These are phyloP conservation scores for Apiospora koreana DNA, from an alignment of 2,329 filamentous ascomycete species.

Conservation along the genomic window DNA sequence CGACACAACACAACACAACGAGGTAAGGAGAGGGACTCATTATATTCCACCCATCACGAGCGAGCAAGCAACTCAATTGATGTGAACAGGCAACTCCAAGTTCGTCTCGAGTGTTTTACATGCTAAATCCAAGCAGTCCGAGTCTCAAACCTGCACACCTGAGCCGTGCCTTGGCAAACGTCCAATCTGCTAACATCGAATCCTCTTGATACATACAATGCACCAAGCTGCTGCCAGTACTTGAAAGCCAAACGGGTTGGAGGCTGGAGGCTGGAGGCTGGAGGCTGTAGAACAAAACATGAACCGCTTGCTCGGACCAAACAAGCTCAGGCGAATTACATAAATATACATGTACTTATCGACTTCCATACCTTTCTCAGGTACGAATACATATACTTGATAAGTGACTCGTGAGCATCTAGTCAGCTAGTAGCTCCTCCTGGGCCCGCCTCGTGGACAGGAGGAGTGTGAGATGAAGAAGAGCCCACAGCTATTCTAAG, in stretches of 20 bases:
- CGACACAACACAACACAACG: not conserved
- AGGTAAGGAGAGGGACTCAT: not conserved
- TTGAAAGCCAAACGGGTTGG: not conserved
- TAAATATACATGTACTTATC: not conserved
- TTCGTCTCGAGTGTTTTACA: not conserved
- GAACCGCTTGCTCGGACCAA: not conserved
- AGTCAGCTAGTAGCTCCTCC: not conserved
- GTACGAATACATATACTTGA: no score
- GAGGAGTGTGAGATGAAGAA: not conserved
- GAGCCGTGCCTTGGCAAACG: not conserved
- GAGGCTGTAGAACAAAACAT: not conserved
- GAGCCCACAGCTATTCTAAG: not conserved
- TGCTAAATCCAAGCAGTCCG: not conserved
- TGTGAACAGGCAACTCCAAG: not conserved
- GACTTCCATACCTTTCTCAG: no score
- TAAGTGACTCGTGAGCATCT: not conserved
- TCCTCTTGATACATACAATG: no score
- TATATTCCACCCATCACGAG: not conserved
- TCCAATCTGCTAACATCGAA: not conserved
- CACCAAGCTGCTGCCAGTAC: not conserved
- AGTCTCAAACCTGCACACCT: not conserved
- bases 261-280: not conserved
- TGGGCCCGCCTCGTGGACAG: not conserved
- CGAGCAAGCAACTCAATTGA: no score
- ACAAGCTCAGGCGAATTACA: not conserved